Evolutionary conservation across 345 rosid genomes (phyloP), one percentile per base, ranked within the genome.

Genomic region (Gossypium thurberi): DNA sequence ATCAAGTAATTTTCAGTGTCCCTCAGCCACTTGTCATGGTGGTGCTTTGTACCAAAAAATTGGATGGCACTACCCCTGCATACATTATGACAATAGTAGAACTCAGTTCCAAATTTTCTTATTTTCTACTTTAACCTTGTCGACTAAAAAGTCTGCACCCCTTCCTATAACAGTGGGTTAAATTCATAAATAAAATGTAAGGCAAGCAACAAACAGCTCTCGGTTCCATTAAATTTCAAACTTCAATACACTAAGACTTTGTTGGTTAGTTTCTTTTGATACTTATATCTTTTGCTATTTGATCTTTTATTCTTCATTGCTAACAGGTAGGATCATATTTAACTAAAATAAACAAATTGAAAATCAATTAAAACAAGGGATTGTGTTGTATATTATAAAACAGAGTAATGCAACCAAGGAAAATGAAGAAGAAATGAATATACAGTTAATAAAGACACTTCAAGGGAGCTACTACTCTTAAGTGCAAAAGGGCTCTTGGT

Each of bases 1-100:
- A 92, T 70, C 71, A 75, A 78, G 73, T 79, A 92, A 73, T 84
- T 86, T 77, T 94, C 97, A 1, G 92, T 86, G 78, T 79, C 89
- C 70, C 79, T 83, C 77, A 90, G 81, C 98, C 97, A 94, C 85
- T 89, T 94, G 50, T 89, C 89, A 71, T 94, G 98, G 79, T 94
- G 98, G 61, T 91, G 86, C 78, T 65, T 83, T 70, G 97, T 90
- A 58, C 98, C 98, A 6, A 94, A 86, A 78, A 89, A 89, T 74
- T 81, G 89, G 15, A 94, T 80, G 42, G 97, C 93, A 77, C 93
- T 87, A 64, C 95, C 97, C 98, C 98, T 90, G 84, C 75, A 77
- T 76, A 25, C 37, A 65, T 57, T 28, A 69, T 28, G 25, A 68
- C 10, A 50, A 50, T 17, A 6, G n/a, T 2, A 48, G 57, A 6